A percentile compares a stretch with the other conserved stretches of the same genome.
Evolutionary conservation across 2,329 filamentous ascomycete genomes (phyloP).

Genomic region (Phaeosphaeriaceae sp.): DNA sequence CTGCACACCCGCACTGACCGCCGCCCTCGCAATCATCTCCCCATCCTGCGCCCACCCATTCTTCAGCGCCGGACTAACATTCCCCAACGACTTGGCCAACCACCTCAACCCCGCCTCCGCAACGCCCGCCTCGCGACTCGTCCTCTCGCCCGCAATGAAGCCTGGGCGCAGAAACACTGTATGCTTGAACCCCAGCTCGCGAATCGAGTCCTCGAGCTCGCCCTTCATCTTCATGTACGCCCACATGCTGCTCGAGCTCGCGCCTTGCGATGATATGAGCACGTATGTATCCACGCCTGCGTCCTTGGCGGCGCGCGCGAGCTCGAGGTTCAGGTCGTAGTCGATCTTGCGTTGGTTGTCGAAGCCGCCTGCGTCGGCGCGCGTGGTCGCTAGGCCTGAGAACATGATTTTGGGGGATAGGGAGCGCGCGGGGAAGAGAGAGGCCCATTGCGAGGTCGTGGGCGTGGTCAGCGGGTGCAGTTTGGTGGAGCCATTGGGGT

Average conservation of each 20-base stretch:
- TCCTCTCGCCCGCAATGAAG: conserved; percentile 73
- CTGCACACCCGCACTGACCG: conserved; percentile 64
- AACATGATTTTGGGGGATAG: conserved; percentile 71
- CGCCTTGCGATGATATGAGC: conserved; percentile 69
- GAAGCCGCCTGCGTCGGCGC: conserved; percentile 74
- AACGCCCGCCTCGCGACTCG: conserved; percentile 1
- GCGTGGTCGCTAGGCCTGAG: conserved; percentile 82
- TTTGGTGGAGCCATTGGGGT: conserved; percentile 59
- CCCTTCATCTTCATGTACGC: conserved; percentile 78
- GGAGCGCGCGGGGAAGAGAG: conserved; percentile 61
- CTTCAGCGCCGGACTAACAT: conserved; percentile 54
- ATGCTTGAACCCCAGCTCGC: conserved; percentile 75
- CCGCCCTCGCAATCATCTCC: conserved; percentile 73
- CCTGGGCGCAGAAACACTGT: conserved; percentile 78
- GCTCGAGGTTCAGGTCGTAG: conserved; percentile 81
- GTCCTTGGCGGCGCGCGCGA: conserved; percentile 76
- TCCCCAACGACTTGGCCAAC: conserved; percentile 64
- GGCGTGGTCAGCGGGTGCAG: conserved; percentile 70
- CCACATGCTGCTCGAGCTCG: conserved; percentile 59
- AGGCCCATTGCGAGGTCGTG: conserved; percentile 73
- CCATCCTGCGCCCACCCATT: conserved; percentile 77
- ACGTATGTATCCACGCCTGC: conserved; percentile 78
- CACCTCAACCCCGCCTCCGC: conserved; percentile 63
- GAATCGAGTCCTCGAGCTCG: conserved; percentile 81
- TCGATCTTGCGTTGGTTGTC: conserved; percentile 87